Evolutionary conservation across 768 basidiomycete species (phyloP), one percentile per base, ranked within the genome.

Genomic region (Boletus sp.): DNA sequence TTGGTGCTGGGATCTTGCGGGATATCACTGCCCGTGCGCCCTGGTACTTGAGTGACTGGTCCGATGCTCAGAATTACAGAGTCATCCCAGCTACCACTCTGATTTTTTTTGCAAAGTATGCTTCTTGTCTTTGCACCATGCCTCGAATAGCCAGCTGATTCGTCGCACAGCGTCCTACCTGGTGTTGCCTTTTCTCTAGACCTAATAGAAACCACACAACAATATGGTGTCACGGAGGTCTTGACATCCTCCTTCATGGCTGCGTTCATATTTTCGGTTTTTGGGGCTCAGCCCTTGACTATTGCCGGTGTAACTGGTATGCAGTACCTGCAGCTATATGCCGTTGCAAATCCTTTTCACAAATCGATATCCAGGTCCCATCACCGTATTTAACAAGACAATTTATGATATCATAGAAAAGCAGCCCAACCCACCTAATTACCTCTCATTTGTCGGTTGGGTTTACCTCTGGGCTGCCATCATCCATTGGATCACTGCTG

Each of bases 181-280:
- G 92, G 89, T 9, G 87, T 95, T 42, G 93, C 95, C 2, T 97
- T 97, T 69, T 93, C 92, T 21, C 69, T 97, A 49, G 92, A 95
- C 66, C 75, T 97, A 14, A 96, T 95, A 68, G 90, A 95, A 69
- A 93, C 92, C 0, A 93, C 93, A 1, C 79, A 83, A 23, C 81
- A 92, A 63, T 96, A 97, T 71, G 93, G 93, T 3, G 90, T 97
- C 14, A 77, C 90, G 2, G 95, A 97, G 69, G 89, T 93, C 7
- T 74, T 96, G 0, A 61, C 90, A 8, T 82, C 86, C 2, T 88
- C 90, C 0, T 95, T 94, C 72, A 88, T 96, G 84, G 88, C 92
- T 1, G 89, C 93, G 0, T 88, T 91, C 64, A 75, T 93, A 19
- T 94, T 95, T 62, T 88, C 92, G 0, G 72, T 93, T 38, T 83